Evolutionary conservation across 2,329 filamentous ascomycete species (phyloP), one percentile per base, ranked within the genome.

Genomic region (Colletotrichum tanaceti): DNA sequence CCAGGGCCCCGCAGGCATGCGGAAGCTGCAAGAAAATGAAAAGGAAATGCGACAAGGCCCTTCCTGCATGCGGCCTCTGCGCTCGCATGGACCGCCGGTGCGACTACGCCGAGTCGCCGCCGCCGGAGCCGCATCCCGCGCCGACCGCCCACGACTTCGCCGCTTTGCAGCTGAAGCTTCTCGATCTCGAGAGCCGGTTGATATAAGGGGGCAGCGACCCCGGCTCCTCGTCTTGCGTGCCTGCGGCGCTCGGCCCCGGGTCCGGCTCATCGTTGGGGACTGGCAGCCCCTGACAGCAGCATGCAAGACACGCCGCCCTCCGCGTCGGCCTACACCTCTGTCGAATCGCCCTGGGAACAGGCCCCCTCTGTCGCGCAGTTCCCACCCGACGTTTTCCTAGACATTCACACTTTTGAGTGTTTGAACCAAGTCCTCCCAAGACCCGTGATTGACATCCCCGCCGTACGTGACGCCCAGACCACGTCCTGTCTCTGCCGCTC

Each of bases 21-120:
- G 63, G 57, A 10, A 65, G 41, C 32, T 69, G 66, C 38, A 69
- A 65, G 32, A 39, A 50, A 70, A 81, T 86, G 73, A 87, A 87
- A 75, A 78, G 85, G 50, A 83, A 81, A 77, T 87, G 85, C 73
- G 81, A 84, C 78, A 87, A 86, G 75, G 73, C 71, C 5, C 71
- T 86, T 1, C 85, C 85, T 16, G 73, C 76, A 18, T 87, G 85
- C 73, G 75, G 78, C 2, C 77, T 86, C 4, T 87, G 85, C 73
- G 72, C 72, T 22, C 77, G 82, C 13, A 80, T 83, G 77, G 75
- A 75, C 41, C 76, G 81, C 14, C 65, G 70, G 24, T 83, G 81
- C 74, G 81, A 83, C 70, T 83, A 83, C 71, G 77, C 76, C 18
- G 78, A 82, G 49, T 68, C 73, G 18, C 69, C 73, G 20, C 38